These are phyloP conservation scores for Pichia cactophila DNA, from an alignment of 1,139 yeast species.

Conservation along the genomic window DNA sequence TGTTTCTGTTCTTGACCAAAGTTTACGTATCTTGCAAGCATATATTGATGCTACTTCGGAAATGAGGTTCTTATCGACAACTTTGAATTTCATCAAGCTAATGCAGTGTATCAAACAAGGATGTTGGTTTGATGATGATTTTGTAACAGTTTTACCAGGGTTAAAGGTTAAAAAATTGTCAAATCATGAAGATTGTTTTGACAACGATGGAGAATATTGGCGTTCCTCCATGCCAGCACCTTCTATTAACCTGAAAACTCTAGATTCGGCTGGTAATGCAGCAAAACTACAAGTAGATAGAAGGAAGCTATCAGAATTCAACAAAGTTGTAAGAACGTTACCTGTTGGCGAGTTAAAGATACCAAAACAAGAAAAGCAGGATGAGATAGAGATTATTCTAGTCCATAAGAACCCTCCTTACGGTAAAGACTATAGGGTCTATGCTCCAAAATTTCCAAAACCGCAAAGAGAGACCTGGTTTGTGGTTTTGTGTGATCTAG, in stretches of 20 bases:
- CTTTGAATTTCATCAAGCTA: conserved; percentile 50
- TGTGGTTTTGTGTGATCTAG: conserved; percentile 48
- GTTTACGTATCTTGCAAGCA: conserved; percentile 89
- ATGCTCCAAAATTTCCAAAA: conserved; percentile 80
- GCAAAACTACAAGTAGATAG: conserved; percentile 32
- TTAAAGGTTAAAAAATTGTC: conserved; percentile 29
- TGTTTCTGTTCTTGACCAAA: conserved; percentile 85
- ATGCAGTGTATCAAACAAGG: conserved; percentile 91
- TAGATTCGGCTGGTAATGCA: conserved; percentile 24
- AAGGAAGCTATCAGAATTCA: conserved; percentile 28
- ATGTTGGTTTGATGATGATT: conserved; percentile 75
- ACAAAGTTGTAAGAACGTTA: conserved; percentile 36
- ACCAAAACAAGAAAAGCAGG: conserved; percentile 14
- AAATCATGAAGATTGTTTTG: conserved; percentile 16
- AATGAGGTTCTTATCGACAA: conserved; percentile 60
- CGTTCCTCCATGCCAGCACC: conserved; percentile 26
- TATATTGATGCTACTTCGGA: conserved; percentile 87
- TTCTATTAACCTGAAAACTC: conserved; percentile 26
- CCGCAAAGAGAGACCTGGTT: conserved; percentile 95
- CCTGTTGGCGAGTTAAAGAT: conserved; percentile 30
- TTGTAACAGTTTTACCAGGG: conserved; percentile 69
- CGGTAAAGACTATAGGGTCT: conserved; percentile 55
- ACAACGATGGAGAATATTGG: conserved; percentile 24
- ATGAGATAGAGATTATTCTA: conserved; percentile 38
- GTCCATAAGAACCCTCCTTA: conserved; percentile 48